A percentile compares a stretch with the other conserved stretches of the same genome.
Conservation (phyloP, 2,329 filamentous ascomycete species). For the Thelonectria olida region DNA sequence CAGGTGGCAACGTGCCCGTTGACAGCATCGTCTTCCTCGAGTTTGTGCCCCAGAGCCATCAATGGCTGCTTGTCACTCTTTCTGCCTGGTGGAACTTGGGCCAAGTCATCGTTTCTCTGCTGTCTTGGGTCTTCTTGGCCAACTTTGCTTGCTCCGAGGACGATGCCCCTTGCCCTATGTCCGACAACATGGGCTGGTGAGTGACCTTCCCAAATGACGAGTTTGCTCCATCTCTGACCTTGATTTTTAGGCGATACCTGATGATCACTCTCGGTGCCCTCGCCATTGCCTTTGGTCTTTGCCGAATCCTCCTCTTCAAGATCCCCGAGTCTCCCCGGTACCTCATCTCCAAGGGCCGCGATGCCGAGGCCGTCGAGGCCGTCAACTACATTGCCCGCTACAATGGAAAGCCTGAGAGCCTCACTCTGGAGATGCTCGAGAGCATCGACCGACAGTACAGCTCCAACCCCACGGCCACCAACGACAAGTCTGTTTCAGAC, state of each 20-base stretch:
- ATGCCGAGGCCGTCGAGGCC: constrained; percentile 55
- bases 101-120: constrained; percentile 51
- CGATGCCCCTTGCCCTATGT: constrained; percentile 46
- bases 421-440: constrained; percentile 30
- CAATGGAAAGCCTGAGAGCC: constrained; percentile 34
- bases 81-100: constrained; percentile 59
- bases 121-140: constrained; percentile 48
- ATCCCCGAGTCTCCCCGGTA: constrained; percentile 55
- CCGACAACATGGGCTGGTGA: constrained; percentile 56
- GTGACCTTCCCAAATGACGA: neutral
- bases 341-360: constrained; percentile 52
- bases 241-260: constrained; percentile 49
- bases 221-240: neutral
- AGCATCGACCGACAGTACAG: constrained; percentile 21
- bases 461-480: neutral
- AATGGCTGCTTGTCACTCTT: constrained; percentile 53
- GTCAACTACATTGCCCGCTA: constrained; percentile 55
- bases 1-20: constrained; percentile 57
- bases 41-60: constrained; percentile 53
- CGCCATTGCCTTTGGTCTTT: constrained; percentile 49
- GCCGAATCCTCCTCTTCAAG: constrained; percentile 53
- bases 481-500: neutral
- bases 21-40: constrained; percentile 60
- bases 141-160: constrained; percentile 46
- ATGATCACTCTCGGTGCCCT: constrained; percentile 52